Base-by-base conservation (phyloP, 2,329 filamentous ascomycete species). In the Aspergillus fumigatus region DNA sequence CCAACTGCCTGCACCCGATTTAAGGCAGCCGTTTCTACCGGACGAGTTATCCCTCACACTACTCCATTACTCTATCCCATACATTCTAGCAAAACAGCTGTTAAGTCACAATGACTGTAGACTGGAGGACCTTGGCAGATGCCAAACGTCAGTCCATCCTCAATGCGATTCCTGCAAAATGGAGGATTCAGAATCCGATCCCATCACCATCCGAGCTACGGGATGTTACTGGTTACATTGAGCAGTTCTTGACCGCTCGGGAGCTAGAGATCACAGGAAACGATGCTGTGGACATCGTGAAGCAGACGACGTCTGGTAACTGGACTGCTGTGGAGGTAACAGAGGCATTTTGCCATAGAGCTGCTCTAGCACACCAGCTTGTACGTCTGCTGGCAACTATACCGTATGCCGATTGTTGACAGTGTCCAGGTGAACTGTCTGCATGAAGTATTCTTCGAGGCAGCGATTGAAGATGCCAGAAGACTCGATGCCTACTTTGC, bases 211-310 rank as follows among this genome's bases (percentile, higher is more conserved):
- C 78, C 51, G 76, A 85, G 58, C 79, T 84, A 56, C 77, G 77
- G 63, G 82, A 85, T 67, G 77, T 85, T 8, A 84, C 82, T 0
- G 81, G 81, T 5, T 86, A 82, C 60, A 79, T 86, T 47, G 79
- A 82, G 29, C 78, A 84, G 53, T 86, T 78, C 59, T 73, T 87
- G 1, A 76, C 71, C 5, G 55, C 76, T 21, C 67, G 75, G 43
- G 84, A 87, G 62, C 73, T 86, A 11, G 78, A 82, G 45, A 86
- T 87, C 56, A 88, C 85, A 0, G 82, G 86, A 62, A 82, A 80
- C 4, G 80, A 84, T 65, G 82, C 83, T 3, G 77, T 81, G 5
- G 80, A 77, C 0, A 84, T 87, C 55, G 79, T 81, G 0, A 73
- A 79, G 50, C 80, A 80, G 48, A 84, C 83, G 1, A 78, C 76